Percentiles rank a stretch among this genome's conserved stretches.
These are phyloP conservation scores for Gaertneriomyces sp. DNA, from an alignment of 192 early-diverging fungal species.

Conservation along the genomic window DNA sequence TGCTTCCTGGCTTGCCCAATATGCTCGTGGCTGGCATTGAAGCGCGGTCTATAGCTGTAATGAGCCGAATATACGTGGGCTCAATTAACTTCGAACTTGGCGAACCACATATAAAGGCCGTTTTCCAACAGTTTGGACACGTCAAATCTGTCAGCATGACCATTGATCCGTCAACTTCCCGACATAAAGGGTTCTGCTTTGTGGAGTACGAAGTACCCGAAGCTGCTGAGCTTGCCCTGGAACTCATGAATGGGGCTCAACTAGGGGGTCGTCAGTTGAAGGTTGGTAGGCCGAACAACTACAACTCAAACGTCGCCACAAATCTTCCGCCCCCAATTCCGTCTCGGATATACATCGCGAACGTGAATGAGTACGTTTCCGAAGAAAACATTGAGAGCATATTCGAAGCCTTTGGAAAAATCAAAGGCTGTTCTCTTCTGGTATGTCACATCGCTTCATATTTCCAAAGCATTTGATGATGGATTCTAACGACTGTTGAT, in stretches of 20 bases:
- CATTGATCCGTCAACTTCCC: constrained; percentile 69
- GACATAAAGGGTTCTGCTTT: constrained; percentile 89
- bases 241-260: constrained; percentile 74
- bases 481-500: not conserved
- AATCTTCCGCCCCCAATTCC: constrained; percentile 61
- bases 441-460: constrained; percentile 34
- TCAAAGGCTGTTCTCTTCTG: constrained; percentile 64
- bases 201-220: constrained; percentile 86
- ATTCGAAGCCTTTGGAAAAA: constrained; percentile 80
- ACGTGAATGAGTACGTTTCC: constrained; percentile 70
- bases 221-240: constrained; percentile 75
- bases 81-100: constrained; percentile 84
- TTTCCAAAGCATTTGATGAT: not conserved
- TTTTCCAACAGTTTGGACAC: constrained; percentile 74
- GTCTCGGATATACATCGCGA: constrained; percentile 78
- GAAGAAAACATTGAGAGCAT: constrained; percentile 73
- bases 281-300: constrained; percentile 85
- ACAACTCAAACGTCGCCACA: constrained; percentile 54
- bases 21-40: constrained; percentile 23
- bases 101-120: constrained; percentile 71
- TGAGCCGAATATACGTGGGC: constrained; percentile 72
- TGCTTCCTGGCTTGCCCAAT: constrained; percentile 5
- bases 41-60: constrained; percentile 27
- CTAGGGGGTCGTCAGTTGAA: constrained; percentile 74
- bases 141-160: constrained; percentile 77